Percentiles rank a stretch among this genome's conserved stretches.
Evolutionary conservation across 2,329 filamentous ascomycete genomes (phyloP).

Genomic region (Beauveria varroae): DNA sequence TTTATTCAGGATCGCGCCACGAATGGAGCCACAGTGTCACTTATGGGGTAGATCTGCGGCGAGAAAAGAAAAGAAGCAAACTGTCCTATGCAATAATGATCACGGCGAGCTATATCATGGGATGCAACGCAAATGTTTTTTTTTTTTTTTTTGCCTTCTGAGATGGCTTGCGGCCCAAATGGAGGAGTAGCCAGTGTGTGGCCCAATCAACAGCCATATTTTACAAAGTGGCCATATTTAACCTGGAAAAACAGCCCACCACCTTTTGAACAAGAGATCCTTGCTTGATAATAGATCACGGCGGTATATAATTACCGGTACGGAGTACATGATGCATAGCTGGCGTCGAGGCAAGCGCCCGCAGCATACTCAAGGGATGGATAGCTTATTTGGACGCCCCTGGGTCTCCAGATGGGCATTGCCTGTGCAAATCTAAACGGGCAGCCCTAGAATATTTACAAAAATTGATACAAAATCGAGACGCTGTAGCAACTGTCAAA

Average conservation of each 20-base stretch:
- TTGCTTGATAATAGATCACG: not conserved
- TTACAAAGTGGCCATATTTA: slow-evolving; percentile 1
- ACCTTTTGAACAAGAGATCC: not conserved
- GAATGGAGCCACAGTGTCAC: not conserved
- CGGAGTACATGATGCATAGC: not conserved
- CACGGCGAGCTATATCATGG: not conserved
- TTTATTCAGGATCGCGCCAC: slow-evolving; percentile 4
- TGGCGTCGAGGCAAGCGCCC: not conserved
- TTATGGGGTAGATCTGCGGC: not conserved
- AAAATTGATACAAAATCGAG: not conserved
- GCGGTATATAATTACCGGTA: not conserved
- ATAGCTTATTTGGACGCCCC: not conserved
- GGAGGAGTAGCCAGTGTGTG: not conserved
- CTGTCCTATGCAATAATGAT: not conserved
- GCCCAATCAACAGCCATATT: not conserved
- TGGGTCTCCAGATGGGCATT: too few relatives aligned
- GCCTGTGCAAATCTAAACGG: too few relatives aligned
- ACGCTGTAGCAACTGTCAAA: too few relatives aligned
- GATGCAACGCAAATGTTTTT: not conserved
- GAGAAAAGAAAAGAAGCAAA: not conserved
- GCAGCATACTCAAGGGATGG: too few relatives aligned
- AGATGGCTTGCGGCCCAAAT: not conserved
- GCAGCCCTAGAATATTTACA: not conserved
- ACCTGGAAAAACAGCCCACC: slow-evolving; percentile 4
- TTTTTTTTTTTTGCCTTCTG: not conserved